Percentiles rank a stretch among this genome's conserved stretches.
Evolutionary conservation across 2,329 filamentous ascomycete species (phyloP).

Genomic region (Zymoseptoria crescenta): DNA sequence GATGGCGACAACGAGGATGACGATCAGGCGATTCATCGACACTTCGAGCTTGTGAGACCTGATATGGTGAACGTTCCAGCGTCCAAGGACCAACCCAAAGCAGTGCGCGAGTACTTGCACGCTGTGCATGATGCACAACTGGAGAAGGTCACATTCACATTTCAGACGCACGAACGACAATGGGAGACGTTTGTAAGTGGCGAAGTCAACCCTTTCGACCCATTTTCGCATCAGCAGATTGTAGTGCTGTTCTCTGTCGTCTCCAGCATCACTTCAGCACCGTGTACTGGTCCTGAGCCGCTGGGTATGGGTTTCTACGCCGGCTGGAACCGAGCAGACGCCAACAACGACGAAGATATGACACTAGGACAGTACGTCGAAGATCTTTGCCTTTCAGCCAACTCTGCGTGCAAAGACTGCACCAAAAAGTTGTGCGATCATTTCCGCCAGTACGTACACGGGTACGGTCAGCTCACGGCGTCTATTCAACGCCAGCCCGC

Average conservation of each 20-base stretch:
- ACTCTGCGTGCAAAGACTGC: slow-evolving; percentile 73
- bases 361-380: slow-evolving; percentile 94
- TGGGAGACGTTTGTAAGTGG: slow-evolving; percentile 94
- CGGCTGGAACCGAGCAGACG: slow-evolving; percentile 69
- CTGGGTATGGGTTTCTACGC: slow-evolving; percentile 81
- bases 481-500: slow-evolving; percentile 71
- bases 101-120: slow-evolving; percentile 87
- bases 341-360: slow-evolving; percentile 71
- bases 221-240: slow-evolving; percentile 92
- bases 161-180: slow-evolving; percentile 85
- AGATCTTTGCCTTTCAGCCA: slow-evolving; percentile 70
- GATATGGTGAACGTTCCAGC: slow-evolving; percentile 90
- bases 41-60: slow-evolving; percentile 85
- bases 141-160: slow-evolving; percentile 87
- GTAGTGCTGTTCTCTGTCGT: slow-evolving; percentile 90
- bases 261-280: slow-evolving; percentile 86
- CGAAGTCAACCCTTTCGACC: slow-evolving; percentile 83
- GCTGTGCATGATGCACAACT: slow-evolving; percentile 96
- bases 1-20: slow-evolving; percentile 30
- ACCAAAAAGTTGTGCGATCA: slow-evolving; percentile 85
- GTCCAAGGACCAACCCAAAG: slow-evolving; percentile 73
- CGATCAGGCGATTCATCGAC: slow-evolving; percentile 29
- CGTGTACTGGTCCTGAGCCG: slow-evolving; percentile 84
- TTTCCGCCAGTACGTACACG: slow-evolving; percentile 94
- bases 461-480: slow-evolving; percentile 84